Percentiles rank a stretch among this genome's conserved stretches.
These are phyloP conservation scores for Lactifluus rugatus DNA, from an alignment of 768 basidiomycete genomes.

Conservation along the genomic window DNA sequence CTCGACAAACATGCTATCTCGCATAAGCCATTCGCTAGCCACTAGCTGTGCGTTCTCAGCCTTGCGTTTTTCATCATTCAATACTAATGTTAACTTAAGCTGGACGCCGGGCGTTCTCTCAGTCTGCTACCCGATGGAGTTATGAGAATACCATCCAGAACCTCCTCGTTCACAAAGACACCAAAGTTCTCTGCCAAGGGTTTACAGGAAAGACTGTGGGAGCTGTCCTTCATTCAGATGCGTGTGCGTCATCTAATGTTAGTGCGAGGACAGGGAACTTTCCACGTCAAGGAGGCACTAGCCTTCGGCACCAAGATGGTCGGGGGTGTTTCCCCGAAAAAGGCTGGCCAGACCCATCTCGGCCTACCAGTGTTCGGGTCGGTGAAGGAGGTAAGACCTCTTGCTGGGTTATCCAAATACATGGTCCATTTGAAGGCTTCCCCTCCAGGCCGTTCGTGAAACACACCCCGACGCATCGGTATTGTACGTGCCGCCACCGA, in stretches of 20 bases:
- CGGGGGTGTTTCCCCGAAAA: slow-evolving; percentile 93
- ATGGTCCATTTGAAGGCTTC: neutral
- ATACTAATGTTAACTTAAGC: slow-evolving; percentile 27
- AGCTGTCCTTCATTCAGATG: neutral
- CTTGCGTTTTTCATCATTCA: neutral
- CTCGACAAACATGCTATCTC: slow-evolving; percentile 44
- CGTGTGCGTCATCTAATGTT: neutral
- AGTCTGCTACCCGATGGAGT: slow-evolving; percentile 58
- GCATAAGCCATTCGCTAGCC: slow-evolving; percentile 47
- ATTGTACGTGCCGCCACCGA: slow-evolving; percentile 96
- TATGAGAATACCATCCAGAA: slow-evolving; percentile 90
- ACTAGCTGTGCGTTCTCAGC: slow-evolving; percentile 36
- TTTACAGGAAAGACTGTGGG: slow-evolving; percentile 90
- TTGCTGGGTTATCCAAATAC: slow-evolving; percentile 4
- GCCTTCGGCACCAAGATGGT: slow-evolving; percentile 97
- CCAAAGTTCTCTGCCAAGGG: slow-evolving; percentile 84
- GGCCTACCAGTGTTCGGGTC: slow-evolving; percentile 90
- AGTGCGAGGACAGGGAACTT: slow-evolving; percentile 63
- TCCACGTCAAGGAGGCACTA: slow-evolving; percentile 89
- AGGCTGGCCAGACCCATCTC: slow-evolving; percentile 91
- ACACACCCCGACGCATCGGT: slow-evolving; percentile 88
- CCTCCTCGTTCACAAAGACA: slow-evolving; percentile 88
- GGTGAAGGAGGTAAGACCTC: slow-evolving; percentile 66
- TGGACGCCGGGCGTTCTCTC: slow-evolving; percentile 74
- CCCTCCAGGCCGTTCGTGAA: slow-evolving; percentile 69